These are phyloP conservation scores for Claviceps sp. DNA, from an alignment of 2,329 filamentous ascomycete species.

Conservation along the genomic window DNA sequence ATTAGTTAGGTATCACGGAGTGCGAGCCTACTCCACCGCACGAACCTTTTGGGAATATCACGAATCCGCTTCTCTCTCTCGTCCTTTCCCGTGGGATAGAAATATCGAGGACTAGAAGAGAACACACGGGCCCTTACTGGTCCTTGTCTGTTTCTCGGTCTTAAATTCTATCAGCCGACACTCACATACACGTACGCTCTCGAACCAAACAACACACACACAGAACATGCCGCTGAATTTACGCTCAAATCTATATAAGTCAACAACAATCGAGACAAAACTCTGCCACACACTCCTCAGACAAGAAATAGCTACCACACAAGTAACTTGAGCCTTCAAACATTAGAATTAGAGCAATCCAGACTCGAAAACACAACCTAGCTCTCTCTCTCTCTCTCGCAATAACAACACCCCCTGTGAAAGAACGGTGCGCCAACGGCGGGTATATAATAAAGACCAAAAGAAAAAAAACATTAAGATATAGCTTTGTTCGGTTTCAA, in stretches of 20 bases:
- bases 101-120: no score
- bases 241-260: background rate
- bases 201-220: background rate
- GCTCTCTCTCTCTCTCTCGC: no score
- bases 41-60: no score
- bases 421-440: background rate
- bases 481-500: background rate
- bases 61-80: no score
- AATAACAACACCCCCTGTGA: background rate
- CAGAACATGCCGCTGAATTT: background rate
- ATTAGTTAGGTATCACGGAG: no score
- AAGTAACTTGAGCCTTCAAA: background rate
- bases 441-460: slow-evolving; percentile 8
- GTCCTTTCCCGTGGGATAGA: no score
- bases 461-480: slow-evolving; percentile 5
- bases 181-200: background rate
- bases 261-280: background rate
- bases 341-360: no score
- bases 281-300: background rate
- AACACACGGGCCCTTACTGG: no score
- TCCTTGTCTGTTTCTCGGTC: no score
- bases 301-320: background rate
- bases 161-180: background rate
- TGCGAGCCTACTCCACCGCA: no score
- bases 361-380: no score